These are phyloP conservation scores for Populus tremula DNA, from an alignment of 345 rosid genomes.

Conservation along the genomic window DNA sequence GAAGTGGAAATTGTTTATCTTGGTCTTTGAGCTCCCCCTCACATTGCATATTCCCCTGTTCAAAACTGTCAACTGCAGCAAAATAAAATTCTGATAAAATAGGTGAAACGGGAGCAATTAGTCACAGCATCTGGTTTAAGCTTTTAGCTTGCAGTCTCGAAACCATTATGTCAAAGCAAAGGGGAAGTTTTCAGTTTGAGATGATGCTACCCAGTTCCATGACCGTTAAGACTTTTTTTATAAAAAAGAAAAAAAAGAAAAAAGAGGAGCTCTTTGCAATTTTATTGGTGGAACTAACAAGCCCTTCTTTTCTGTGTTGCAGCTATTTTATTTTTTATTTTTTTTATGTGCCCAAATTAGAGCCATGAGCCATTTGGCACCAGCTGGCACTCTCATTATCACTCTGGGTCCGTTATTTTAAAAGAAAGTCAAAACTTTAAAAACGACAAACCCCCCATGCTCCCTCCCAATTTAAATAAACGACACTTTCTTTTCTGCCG, in stretches of 20 bases:
- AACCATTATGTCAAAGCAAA: background rate
- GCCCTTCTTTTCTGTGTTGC: background rate
- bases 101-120: too few species aligned
- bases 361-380: background rate
- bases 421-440: background rate
- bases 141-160: background rate
- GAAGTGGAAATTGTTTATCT: constrained; percentile 70
- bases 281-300: too few species aligned
- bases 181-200: background rate
- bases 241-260: too few species aligned
- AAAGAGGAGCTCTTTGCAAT: too few species aligned
- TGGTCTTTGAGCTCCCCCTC: constrained; percentile 41
- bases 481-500: background rate
- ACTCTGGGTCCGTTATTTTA: background rate
- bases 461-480: background rate
- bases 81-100: background rate
- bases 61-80: constrained; percentile 62
- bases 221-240: too few species aligned
- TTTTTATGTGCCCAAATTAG: background rate
- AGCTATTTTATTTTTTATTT: background rate
- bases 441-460: background rate
- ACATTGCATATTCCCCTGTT: constrained; percentile 35
- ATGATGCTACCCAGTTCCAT: too few species aligned
- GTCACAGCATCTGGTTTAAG: background rate
- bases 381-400: background rate